phyloP scores from a whole-genome alignment of 2,329 filamentous ascomycete species.

The Ophiosphaerella narmari region DNA sequence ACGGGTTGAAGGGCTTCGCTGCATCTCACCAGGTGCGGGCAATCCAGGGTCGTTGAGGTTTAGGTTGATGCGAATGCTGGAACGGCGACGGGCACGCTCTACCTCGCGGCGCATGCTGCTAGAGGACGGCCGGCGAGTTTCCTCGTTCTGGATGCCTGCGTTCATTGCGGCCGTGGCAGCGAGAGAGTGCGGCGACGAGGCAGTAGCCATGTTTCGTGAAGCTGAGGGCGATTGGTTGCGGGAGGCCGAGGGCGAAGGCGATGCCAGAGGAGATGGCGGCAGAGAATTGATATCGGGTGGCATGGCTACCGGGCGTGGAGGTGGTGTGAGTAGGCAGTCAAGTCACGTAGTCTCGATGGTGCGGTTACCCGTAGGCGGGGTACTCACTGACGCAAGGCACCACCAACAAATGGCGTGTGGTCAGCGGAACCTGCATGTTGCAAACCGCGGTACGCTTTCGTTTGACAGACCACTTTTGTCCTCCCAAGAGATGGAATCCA shows the following conservation, averaged over 20 bases:
- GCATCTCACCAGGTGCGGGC: conserved; percentile 72
- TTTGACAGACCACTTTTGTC: no score
- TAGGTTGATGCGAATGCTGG: conserved; percentile 72
- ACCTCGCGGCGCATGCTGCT: conserved; percentile 53
- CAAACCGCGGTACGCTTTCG: no score
- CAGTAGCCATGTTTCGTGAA: conserved; percentile 52
- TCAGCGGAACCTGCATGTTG: no score
- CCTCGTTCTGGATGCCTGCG: conserved; percentile 71
- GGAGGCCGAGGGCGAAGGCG: conserved; percentile 29
- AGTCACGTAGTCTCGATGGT: conserved; percentile 4
- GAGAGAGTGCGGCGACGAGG: conserved; percentile 71
- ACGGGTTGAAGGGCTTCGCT: conserved; percentile 48
- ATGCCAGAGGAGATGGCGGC: conserved; percentile 54
- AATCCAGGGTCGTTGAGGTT: conserved; percentile 72
- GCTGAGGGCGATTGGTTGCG: conserved; percentile 40
- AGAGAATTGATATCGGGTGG: conserved; percentile 65
- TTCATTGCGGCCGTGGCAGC: conserved; percentile 80
- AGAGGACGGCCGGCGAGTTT: conserved; percentile 54
- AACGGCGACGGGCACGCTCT: conserved; percentile 63
- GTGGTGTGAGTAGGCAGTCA: conserved; percentile 13
- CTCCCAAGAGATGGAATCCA: no score
- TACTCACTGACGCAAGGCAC: no score
- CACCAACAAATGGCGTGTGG: no score
- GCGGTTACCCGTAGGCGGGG: background rate
- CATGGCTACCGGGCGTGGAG: conserved; percentile 41